Evolutionary conservation across 2,329 filamentous ascomycete species (phyloP).

Genomic region (Claviceps spartinae): DNA sequence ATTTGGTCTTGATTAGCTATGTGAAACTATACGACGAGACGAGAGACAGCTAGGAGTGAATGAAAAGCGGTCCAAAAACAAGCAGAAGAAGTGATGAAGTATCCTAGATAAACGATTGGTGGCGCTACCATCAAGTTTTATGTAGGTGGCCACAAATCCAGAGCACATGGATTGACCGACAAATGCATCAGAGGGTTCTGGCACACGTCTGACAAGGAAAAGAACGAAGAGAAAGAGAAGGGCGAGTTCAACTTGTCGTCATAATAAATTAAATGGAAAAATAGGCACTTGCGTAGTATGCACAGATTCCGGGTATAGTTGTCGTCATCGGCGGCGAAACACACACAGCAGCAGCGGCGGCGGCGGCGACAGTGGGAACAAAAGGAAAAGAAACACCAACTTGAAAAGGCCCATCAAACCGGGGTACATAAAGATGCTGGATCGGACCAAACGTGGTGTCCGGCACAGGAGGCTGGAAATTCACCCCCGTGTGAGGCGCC

Average conservation of each 20-base stretch:
- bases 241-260: neutral
- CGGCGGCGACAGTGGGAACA: constrained; percentile 13
- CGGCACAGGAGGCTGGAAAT: constrained; percentile 46
- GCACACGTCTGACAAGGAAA: constrained; percentile 7
- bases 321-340: constrained; percentile 15
- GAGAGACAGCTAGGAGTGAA: neutral
- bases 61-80: constrained; percentile 1
- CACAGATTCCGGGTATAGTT: constrained; percentile 18
- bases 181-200: neutral
- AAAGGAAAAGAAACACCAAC: constrained; percentile 16
- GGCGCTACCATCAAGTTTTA: no score
- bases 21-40: neutral
- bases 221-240: neutral
- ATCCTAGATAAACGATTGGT: no score
- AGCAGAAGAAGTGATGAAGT: neutral
- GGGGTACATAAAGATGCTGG: constrained; percentile 41
- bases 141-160: neutral
- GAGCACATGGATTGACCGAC: neutral
- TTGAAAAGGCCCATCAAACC: constrained; percentile 28
- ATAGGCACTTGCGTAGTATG: constrained; percentile 27
- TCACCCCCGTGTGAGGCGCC: constrained; percentile 29
- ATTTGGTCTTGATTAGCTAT: constrained; percentile 6
- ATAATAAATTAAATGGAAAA: neutral
- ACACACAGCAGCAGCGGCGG: constrained; percentile 6
- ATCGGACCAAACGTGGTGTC: constrained; percentile 43